Conservation (phyloP, 2,329 filamentous ascomycete genomes). For the Aschersonia sp. region DNA sequence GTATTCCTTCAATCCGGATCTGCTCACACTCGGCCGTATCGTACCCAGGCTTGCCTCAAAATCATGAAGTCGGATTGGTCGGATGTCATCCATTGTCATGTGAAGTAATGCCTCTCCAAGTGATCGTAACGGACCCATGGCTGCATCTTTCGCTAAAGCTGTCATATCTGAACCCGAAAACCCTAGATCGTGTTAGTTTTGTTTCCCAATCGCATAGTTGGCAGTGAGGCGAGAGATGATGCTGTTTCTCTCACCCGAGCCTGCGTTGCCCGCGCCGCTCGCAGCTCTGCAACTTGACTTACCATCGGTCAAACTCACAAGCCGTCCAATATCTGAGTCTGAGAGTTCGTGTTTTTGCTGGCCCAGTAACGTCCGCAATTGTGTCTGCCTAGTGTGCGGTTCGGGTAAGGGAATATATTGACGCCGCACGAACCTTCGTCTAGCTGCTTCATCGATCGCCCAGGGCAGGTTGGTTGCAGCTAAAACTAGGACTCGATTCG, state of each 20-base stretch:
- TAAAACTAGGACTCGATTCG: slow-evolving; percentile 78
- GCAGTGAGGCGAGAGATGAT: too few relatives aligned
- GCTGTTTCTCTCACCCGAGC: too few relatives aligned
- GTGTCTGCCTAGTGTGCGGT: slow-evolving; percentile 60
- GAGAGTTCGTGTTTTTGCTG: slow-evolving; percentile 76
- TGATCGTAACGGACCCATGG: slow-evolving; percentile 87
- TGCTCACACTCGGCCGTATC: slow-evolving; percentile 82
- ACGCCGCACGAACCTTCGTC: slow-evolving; percentile 76
- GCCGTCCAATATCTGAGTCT: slow-evolving; percentile 52
- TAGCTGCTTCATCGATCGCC: slow-evolving; percentile 93
- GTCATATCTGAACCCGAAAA: slow-evolving; percentile 97
- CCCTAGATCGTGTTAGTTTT: slow-evolving; percentile 33
- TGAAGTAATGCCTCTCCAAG: slow-evolving; percentile 78
- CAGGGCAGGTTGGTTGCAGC: slow-evolving; percentile 93
- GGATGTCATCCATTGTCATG: slow-evolving; percentile 89
- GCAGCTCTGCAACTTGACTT: slow-evolving; percentile 11
- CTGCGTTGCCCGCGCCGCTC: too few relatives aligned
- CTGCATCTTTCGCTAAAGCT: slow-evolving; percentile 89
- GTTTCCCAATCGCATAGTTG: too few relatives aligned
- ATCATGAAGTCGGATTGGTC: slow-evolving; percentile 69
- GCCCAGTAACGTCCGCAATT: slow-evolving; percentile 65
- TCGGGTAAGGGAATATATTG: slow-evolving; percentile 96
- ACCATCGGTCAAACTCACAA: slow-evolving; percentile 81
- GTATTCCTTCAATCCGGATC: slow-evolving; percentile 70
- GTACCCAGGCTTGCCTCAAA: slow-evolving; percentile 72